phyloP scores from a whole-genome alignment of 1,284 basidiomycete genomes.

The Sphaerobolus stellatus region DNA sequence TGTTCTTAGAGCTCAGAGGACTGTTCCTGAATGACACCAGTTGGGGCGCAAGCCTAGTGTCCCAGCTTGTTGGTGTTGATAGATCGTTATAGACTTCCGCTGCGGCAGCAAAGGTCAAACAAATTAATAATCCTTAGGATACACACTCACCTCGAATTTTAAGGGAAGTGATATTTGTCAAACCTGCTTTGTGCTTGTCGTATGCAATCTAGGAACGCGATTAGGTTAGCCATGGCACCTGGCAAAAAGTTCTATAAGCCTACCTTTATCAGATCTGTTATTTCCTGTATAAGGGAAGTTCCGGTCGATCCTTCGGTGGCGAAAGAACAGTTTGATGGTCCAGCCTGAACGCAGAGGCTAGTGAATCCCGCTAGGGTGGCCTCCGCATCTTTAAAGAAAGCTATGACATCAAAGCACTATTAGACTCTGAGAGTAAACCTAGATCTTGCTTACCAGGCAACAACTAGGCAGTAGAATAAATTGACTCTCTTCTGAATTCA shows the following conservation, averaged over 20 bases:
- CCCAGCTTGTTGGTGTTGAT: too few relatives aligned
- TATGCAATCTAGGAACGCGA: background rate
- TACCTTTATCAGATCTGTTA: background rate
- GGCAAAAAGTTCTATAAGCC: background rate
- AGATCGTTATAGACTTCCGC: too few relatives aligned
- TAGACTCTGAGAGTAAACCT: background rate
- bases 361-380: conserved; percentile 1
- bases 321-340: conserved; percentile 3
- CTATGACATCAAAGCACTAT: background rate
- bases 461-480: background rate
- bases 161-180: background rate
- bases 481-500: background rate
- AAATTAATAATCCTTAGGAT: too few relatives aligned
- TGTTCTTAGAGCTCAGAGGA: too few relatives aligned
- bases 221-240: background rate
- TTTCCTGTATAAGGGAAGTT: background rate
- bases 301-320: background rate
- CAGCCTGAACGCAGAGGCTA: background rate
- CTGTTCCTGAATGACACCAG: too few relatives aligned
- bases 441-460: background rate
- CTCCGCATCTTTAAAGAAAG: background rate
- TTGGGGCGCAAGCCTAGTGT: too few relatives aligned
- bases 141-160: background rate
- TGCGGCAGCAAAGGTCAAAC: too few relatives aligned
- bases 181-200: background rate